phyloP scores from a whole-genome alignment of 2,329 filamentous ascomycete genomes.

The Ophiosphaerella herpotricha region DNA sequence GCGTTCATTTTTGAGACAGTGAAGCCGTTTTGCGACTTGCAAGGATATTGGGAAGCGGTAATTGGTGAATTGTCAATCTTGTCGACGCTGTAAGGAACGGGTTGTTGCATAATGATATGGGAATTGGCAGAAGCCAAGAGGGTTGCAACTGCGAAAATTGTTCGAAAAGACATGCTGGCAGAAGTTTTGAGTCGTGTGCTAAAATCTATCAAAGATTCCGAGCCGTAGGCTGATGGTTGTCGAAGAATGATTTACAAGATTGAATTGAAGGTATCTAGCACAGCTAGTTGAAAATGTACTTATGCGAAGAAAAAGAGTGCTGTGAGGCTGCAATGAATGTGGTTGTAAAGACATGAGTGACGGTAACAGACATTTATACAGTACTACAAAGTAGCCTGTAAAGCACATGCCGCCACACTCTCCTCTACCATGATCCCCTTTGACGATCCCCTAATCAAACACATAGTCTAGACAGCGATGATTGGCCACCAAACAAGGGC shows the following conservation, averaged over 20 bases:
- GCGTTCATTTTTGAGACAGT: slow-evolving; percentile 38
- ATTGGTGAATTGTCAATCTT: slow-evolving; percentile 69
- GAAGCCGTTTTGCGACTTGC: slow-evolving; percentile 52
- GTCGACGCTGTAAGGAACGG: slow-evolving; percentile 63
- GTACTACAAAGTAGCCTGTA: neutral
- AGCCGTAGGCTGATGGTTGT: slow-evolving; percentile 17
- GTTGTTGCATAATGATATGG: slow-evolving; percentile 75
- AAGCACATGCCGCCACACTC: slow-evolving; percentile 13
- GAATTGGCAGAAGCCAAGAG: slow-evolving; percentile 64
- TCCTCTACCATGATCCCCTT: slow-evolving; percentile 8
- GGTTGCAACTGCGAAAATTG: slow-evolving; percentile 55
- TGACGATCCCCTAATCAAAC: slow-evolving; percentile 39
- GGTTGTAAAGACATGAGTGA: slow-evolving; percentile 15
- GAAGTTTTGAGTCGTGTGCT: slow-evolving; percentile 15
- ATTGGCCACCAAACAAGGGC: slow-evolving; percentile 31
- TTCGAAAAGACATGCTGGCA: slow-evolving; percentile 56
- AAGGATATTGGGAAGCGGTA: slow-evolving; percentile 70
- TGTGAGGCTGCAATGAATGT: slow-evolving; percentile 22
- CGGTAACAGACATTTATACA: slow-evolving; percentile 33
- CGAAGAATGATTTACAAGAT: slow-evolving; percentile 1
- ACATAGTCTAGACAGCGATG: slow-evolving; percentile 25
- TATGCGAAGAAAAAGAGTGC: slow-evolving; percentile 21
- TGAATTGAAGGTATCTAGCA: slow-evolving; percentile 27
- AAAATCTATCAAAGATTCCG: neutral
- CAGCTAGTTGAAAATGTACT: slow-evolving; percentile 34